phyloP scores from a whole-genome alignment of 768 basidiomycete genomes.

The Infundibulicybe gibba region DNA sequence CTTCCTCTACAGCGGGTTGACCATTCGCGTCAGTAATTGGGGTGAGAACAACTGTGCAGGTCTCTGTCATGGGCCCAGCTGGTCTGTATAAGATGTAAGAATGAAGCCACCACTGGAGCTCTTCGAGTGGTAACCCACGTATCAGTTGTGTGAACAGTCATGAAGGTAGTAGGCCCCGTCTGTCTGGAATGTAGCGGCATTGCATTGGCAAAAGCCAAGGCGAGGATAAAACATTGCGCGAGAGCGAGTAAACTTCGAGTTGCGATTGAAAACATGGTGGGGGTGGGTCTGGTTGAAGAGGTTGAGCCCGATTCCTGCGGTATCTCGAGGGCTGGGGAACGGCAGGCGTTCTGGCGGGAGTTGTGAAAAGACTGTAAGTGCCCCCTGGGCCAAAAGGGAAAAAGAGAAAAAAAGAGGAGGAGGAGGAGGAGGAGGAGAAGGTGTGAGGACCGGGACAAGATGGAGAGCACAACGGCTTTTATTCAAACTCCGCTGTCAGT shows the following conservation, averaged over 20 bases:
- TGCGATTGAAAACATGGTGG: conserved; percentile 35
- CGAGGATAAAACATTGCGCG: conserved; percentile 30
- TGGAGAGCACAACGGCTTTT: conserved; percentile 1
- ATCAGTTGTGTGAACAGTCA: conserved; percentile 37
- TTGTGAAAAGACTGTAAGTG: conserved; percentile 41
- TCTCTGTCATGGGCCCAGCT: conserved; percentile 49
- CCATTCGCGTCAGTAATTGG: conserved; percentile 49
- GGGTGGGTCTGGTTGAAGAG: conserved; percentile 20
- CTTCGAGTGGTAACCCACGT: conserved; percentile 34
- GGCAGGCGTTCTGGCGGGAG: conserved; percentile 23
- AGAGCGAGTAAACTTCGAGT: conserved; percentile 25
- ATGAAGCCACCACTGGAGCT: conserved; percentile 5
- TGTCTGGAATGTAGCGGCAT: conserved; percentile 32
- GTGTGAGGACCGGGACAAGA: conserved; percentile 8
- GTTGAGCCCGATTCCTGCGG: conserved; percentile 48
- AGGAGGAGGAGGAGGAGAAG: conserved; percentile 21
- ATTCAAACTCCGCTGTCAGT: conserved; percentile 7
- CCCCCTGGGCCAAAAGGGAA: conserved; percentile 34
- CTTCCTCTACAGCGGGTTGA: conserved; percentile 45
- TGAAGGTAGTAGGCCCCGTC: conserved; percentile 32
- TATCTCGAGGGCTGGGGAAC: conserved; percentile 31
- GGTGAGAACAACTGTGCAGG: conserved; percentile 56
- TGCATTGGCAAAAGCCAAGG: conserved; percentile 27
- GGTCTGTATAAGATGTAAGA: conserved; percentile 27
- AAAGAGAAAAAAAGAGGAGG: conserved; percentile 24